phyloP scores from a whole-genome alignment of 163 green algal genomes.

The Scenedesmus sp. region DNA sequence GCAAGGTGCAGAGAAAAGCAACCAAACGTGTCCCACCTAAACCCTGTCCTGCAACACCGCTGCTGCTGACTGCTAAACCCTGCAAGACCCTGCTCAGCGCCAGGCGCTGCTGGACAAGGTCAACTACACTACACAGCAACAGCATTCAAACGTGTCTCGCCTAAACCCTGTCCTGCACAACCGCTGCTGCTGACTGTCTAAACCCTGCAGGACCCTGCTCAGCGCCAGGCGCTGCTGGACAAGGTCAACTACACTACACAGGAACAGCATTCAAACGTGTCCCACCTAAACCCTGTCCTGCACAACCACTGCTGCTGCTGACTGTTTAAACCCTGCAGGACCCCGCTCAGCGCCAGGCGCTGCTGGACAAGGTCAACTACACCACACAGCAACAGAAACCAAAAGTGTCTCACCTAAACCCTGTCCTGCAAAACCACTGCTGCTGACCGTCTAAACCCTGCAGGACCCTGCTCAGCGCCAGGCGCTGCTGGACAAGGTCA shows the following conservation, averaged over 20 bases:
- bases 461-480: neutral
- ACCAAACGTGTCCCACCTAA: no score
- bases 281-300: neutral
- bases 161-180: neutral
- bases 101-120: neutral
- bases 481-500: conserved; percentile 36
- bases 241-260: conserved; percentile 15
- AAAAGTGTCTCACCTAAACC: neutral
- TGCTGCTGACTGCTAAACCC: no score
- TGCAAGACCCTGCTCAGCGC: neutral
- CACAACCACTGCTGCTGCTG: neutral
- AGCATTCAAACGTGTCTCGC: no score
- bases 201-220: neutral
- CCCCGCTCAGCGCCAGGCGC: neutral
- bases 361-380: conserved; percentile 6
- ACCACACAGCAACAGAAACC: neutral
- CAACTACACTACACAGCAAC: neutral
- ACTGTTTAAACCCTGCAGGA: neutral
- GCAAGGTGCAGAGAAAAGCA: no score
- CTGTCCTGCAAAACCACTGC: neutral
- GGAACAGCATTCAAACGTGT: no score
- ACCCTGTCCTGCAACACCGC: neutral
- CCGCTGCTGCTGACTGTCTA: neutral
- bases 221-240: conserved; percentile 15
- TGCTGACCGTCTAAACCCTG: neutral